Percentiles rank a stretch among this genome's conserved stretches.
These are phyloP conservation scores for Ceratocystis cubensis DNA, from an alignment of 2,329 filamentous ascomycete genomes.

Conservation along the genomic window DNA sequence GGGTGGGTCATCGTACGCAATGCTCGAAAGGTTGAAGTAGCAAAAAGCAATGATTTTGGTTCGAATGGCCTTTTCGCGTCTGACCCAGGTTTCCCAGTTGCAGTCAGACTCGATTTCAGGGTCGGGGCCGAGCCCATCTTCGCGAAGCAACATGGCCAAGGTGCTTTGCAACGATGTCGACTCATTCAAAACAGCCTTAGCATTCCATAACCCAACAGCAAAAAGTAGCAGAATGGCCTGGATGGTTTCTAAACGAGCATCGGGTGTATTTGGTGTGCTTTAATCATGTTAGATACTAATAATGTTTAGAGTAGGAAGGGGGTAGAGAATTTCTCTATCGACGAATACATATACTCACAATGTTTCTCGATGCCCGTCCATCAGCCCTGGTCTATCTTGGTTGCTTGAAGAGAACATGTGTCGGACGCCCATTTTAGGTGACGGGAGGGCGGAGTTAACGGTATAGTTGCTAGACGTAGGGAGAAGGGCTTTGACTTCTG, in stretches of 20 bases:
- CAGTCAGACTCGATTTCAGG: slow-evolving; percentile 5
- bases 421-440: slow-evolving; percentile 43
- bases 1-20: slow-evolving; percentile 49
- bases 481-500: slow-evolving; percentile 43
- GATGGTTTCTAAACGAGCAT: slow-evolving; percentile 50
- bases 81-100: slow-evolving; percentile 49
- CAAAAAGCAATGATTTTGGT: slow-evolving; percentile 50
- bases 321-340: background rate
- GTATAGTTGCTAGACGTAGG: slow-evolving; percentile 47
- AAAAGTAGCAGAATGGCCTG: slow-evolving; percentile 51
- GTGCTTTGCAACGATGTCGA: slow-evolving; percentile 47
- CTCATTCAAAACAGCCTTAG: slow-evolving; percentile 47
- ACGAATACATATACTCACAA: slow-evolving; percentile 36
- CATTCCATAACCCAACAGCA: slow-evolving; percentile 48
- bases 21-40: slow-evolving; percentile 51
- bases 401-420: slow-evolving; percentile 48
- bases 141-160: slow-evolving; percentile 44
- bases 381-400: slow-evolving; percentile 43
- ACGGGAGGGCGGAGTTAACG: slow-evolving; percentile 47
- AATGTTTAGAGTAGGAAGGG: too few relatives aligned
- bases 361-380: slow-evolving; percentile 46
- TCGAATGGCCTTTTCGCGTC: slow-evolving; percentile 42
- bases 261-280: slow-evolving; percentile 47
- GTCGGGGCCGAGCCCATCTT: slow-evolving; percentile 37
- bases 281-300: background rate